A percentile compares a stretch with the other conserved stretches of the same genome.
Conservation (phyloP, 2,329 filamentous ascomycete species). For the Chlorencoelia australis region DNA sequence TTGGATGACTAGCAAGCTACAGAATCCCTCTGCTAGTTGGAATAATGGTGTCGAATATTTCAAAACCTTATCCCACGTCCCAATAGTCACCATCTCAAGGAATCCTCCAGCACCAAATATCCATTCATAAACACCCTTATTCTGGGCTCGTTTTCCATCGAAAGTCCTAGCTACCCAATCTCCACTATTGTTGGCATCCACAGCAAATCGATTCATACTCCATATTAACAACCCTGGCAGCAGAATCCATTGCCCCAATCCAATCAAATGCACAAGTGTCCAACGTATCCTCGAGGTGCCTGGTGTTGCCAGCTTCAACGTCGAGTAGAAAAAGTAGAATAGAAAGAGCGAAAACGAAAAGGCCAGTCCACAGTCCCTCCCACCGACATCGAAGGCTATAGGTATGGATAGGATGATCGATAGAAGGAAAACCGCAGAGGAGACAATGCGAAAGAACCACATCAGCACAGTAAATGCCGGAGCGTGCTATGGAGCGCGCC, state of each 20-base stretch:
- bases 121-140: conserved; percentile 69
- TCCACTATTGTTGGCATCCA: conserved; percentile 63
- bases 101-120: conserved; percentile 79
- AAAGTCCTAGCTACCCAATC: conserved; percentile 80
- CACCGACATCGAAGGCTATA: conserved; percentile 95
- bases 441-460: conserved; percentile 74
- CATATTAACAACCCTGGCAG: conserved; percentile 84
- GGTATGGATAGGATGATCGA: conserved; percentile 93
- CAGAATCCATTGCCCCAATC: conserved; percentile 74
- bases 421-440: conserved; percentile 76
- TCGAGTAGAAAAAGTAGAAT: conserved; percentile 86
- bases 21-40: conserved; percentile 92
- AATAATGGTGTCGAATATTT: conserved; percentile 90
- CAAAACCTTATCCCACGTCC: conserved; percentile 79
- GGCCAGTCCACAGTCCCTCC: conserved; percentile 83
- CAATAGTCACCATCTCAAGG: conserved; percentile 69
- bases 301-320: conserved; percentile 72
- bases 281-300: conserved; percentile 65
- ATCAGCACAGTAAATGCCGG: conserved; percentile 48
- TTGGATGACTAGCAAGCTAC: conserved; percentile 91
- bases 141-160: conserved; percentile 51
- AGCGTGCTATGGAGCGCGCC: conserved; percentile 37
- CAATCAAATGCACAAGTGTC: conserved; percentile 57
- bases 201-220: conserved; percentile 89
- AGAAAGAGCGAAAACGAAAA: conserved; percentile 82